Evolutionary conservation across 129 eudicot species (phyloP).

Genomic region (Gnaphalium uliginosum): DNA sequence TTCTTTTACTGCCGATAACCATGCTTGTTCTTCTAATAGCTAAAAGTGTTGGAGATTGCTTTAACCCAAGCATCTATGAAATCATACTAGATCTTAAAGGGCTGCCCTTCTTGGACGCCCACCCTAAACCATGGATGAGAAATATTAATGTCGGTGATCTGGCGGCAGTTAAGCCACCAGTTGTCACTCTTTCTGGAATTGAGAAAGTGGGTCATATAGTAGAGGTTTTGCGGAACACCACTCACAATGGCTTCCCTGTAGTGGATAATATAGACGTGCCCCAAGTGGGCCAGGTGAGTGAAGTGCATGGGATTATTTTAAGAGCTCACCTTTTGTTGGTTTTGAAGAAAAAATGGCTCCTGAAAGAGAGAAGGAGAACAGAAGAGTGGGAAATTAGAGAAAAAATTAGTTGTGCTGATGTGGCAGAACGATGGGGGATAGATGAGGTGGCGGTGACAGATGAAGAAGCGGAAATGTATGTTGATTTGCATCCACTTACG

Average conservation of each 20-base stretch:
- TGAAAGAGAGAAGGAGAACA: constrained; percentile 60
- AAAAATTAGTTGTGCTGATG: constrained; percentile 60
- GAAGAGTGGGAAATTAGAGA: constrained; percentile 82
- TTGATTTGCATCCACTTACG: constrained; percentile 87
- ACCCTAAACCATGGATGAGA: constrained; percentile 95
- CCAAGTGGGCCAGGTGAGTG: constrained; percentile 37
- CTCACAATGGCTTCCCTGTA: constrained; percentile 94
- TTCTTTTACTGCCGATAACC: constrained; percentile 72
- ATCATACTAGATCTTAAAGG: constrained; percentile 86
- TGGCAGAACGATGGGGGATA: constrained; percentile 64
- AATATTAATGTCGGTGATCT: constrained; percentile 79
- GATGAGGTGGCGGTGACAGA: constrained; percentile 74
- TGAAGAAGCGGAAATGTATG: constrained; percentile 78
- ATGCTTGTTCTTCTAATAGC: constrained; percentile 91
- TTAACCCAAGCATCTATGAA: constrained; percentile 83
- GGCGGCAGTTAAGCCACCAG: constrained; percentile 65
- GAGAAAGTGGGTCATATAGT: constrained; percentile 80
- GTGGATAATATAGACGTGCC: constrained; percentile 52
- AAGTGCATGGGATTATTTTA: constrained; percentile 66
- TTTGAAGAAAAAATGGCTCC: constrained; percentile 76
- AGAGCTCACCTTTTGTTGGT: constrained; percentile 74
- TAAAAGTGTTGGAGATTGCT: constrained; percentile 86
- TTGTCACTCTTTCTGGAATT: constrained; percentile 66
- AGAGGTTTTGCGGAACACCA: constrained; percentile 70
- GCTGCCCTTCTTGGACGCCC: constrained; percentile 76